Evolutionary conservation across 768 basidiomycete genomes (phyloP), one percentile per base, ranked within the genome.

Genomic region (Naganishia onofrii): DNA sequence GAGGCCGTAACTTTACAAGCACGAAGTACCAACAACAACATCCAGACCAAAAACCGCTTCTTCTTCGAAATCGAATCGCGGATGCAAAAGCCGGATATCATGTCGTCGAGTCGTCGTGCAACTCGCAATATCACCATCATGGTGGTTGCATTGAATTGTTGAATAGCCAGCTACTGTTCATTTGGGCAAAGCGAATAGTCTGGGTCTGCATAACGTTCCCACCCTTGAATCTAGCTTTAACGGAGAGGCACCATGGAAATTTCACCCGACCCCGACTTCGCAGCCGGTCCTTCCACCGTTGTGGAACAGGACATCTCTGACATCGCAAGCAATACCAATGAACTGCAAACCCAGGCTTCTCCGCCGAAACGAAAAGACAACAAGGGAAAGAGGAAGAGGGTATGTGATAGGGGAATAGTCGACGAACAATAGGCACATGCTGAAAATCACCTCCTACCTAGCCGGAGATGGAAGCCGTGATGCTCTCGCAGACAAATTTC

Each of bases 401-500:
- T 58, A 36, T 32, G 57, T 58, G 6, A 36, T 38, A 34, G 19
- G 12, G 32, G 52, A 9, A 7, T 56, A 10, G 34, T 32, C 57
- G n/a, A 17, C n/a, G 6, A n/a, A 12, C 5, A 10, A 4, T 56
- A 29, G 12, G 53, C 10, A 23, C 19, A 31, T 15, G 34, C 57
- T 36, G n/a, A n/a, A n/a, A 23, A 58, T 21, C 21, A 15, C 3
- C 57, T 19, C 21, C n/a, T 23, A 36, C 36, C 8, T n/a, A 63
- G 60, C 36, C 60, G 21, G 60, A 63, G 46, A 29, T 63, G 5
- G 38, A 63, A 63, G 60, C 38, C 23, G 38, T 21, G 10, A 63
- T 63, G 60, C 60, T 63, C 0, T 52, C 52, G 13, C 46, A 66
- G 48, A 52, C 52, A 32, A 66, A 48, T 44, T 66, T 66, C 28